These are phyloP conservation scores for Besnoitia besnoiti DNA, from an alignment of 169 alveolate genomes.

Conservation along the genomic window DNA sequence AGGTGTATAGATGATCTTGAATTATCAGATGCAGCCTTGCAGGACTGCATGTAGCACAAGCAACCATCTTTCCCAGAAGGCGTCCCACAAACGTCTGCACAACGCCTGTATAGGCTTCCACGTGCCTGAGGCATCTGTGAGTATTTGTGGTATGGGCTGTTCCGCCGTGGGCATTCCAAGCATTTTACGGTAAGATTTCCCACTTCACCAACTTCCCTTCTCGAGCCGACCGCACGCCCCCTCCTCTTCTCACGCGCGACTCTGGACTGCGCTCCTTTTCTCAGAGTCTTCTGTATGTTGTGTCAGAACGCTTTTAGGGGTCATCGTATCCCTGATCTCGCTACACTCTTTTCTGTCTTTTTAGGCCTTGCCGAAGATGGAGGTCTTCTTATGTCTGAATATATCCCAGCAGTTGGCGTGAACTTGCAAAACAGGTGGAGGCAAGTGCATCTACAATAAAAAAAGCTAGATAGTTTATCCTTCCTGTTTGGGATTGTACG, in stretches of 20 bases:
- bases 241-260: neutral
- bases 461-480: neutral
- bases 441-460: neutral
- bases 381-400: conserved; percentile 53
- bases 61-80: too few relatives aligned
- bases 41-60: too few relatives aligned
- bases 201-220: neutral
- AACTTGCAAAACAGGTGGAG: neutral
- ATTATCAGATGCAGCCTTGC: too few relatives aligned
- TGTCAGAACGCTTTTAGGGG: neutral
- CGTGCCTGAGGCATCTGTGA: too few relatives aligned
- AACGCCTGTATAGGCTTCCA: too few relatives aligned
- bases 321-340: neutral
- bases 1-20: too few relatives aligned
- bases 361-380: conserved; percentile 66
- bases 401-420: conserved; percentile 17
- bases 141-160: too few relatives aligned
- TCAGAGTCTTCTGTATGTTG: neutral
- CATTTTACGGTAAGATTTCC: neutral
- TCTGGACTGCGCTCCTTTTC: too few relatives aligned
- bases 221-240: neutral
- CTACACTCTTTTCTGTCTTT: neutral
- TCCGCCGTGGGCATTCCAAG: neutral
- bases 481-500: neutral
- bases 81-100: too few relatives aligned